Evolutionary conservation across 2,329 filamentous ascomycete species (phyloP).

Genomic region (Aspergillus persii): DNA sequence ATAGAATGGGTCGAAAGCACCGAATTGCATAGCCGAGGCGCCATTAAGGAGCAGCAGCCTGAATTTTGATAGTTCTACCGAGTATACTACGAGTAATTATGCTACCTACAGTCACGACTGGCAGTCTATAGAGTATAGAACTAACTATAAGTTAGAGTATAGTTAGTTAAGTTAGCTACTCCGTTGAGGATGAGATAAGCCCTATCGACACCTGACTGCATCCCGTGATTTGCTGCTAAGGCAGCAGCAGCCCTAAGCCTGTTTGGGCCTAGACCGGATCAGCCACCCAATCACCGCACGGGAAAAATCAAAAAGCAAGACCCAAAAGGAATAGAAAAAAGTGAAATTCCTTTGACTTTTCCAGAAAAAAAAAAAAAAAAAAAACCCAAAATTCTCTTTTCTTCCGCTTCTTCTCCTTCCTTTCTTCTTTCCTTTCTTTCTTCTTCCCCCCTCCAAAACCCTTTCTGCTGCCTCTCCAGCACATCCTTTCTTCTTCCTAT

Average conservation of each 20-base stretch:
- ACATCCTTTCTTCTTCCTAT: constrained; percentile 24
- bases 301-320: constrained; percentile 4
- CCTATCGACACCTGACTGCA: neutral
- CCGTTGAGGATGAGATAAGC: no score
- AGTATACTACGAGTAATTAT: no score
- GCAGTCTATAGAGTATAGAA: no score
- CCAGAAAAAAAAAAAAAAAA: constrained; percentile 20
- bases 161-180: no score
- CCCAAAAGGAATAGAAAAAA: constrained; percentile 16
- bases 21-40: constrained; percentile 32
- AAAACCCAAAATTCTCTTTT: constrained; percentile 21
- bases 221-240: constrained; percentile 7
- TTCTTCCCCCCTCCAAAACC: constrained; percentile 19
- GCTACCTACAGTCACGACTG: no score
- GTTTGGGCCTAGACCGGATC: constrained; percentile 22
- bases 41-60: constrained; percentile 8
- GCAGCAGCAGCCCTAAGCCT: constrained; percentile 13
- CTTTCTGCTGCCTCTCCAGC: constrained; percentile 26
- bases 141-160: no score
- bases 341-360: constrained; percentile 35
- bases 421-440: constrained; percentile 24
- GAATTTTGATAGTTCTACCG: no score
- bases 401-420: constrained; percentile 20
- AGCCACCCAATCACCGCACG: neutral
- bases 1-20: neutral